phyloP scores from a whole-genome alignment of 345 rosid genomes.

The Syzygium jambos region DNA sequence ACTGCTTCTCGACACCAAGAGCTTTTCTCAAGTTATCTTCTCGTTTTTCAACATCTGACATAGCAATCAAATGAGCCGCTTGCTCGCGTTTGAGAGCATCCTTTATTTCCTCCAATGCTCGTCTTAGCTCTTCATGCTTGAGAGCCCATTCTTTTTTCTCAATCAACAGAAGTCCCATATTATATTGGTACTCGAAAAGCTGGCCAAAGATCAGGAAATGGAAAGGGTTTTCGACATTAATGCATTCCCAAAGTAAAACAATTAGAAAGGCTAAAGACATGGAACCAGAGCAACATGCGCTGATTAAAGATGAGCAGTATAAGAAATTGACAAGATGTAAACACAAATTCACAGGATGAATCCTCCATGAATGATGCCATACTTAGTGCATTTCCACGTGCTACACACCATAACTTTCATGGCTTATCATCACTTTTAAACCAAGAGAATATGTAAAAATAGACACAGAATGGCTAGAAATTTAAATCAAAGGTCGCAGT shows the following conservation, averaged over 20 bases:
- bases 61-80: slow-evolving; percentile 57
- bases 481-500: not conserved
- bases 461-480: not conserved
- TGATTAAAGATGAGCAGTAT: not conserved
- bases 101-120: slow-evolving; percentile 42
- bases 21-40: slow-evolving; percentile 86
- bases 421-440: not conserved
- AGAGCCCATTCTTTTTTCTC: slow-evolving; percentile 87
- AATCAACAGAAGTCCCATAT: slow-evolving; percentile 86
- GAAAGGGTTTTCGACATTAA: not conserved
- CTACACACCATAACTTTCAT: not conserved
- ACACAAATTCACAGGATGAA: not conserved
- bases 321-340: not conserved
- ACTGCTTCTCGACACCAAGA: slow-evolving; percentile 88
- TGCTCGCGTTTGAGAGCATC: slow-evolving; percentile 68
- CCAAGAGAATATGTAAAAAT: not conserved
- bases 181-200: slow-evolving; percentile 93
- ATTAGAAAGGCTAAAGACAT: not conserved
- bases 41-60: slow-evolving; percentile 68
- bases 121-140: slow-evolving; percentile 56
- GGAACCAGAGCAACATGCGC: not conserved
- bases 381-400: not conserved
- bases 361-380: not conserved
- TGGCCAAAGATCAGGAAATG: slow-evolving; percentile 15
- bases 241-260: slow-evolving; percentile 1